phyloP scores from a whole-genome alignment of 306 rosid genomes.

The Acacia crassicarpa region DNA sequence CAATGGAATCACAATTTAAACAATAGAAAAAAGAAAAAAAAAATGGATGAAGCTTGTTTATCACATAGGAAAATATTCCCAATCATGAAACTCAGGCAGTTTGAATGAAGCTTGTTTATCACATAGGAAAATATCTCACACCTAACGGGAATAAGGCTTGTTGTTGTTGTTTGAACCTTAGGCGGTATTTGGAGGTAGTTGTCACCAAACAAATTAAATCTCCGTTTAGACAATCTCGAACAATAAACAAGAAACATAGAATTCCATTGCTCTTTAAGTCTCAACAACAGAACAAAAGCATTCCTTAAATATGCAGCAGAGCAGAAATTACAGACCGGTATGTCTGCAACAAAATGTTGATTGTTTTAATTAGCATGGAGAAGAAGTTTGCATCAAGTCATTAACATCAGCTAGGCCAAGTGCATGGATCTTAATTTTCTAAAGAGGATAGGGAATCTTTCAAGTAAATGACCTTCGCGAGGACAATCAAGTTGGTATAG shows the following conservation, averaged over 20 bases:
- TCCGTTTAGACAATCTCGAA: conserved; percentile 7
- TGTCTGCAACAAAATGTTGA: background rate
- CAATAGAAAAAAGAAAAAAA: background rate
- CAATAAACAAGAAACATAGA: conserved; percentile 13
- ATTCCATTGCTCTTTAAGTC: background rate
- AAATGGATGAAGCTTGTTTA: background rate
- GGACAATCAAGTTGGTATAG: background rate
- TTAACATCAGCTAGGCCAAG: conserved; percentile 11
- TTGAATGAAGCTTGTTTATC: background rate
- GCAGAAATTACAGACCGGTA: background rate
- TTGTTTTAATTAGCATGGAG: background rate
- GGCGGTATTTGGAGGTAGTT: background rate
- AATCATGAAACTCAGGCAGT: background rate
- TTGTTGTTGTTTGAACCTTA: background rate
- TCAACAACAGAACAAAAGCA: conserved; percentile 14
- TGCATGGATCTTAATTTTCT: background rate
- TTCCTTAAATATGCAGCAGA: background rate
- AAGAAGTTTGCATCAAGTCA: background rate
- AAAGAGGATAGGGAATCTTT: background rate
- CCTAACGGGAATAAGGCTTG: no score
- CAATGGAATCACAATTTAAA: conserved; percentile 5
- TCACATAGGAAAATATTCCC: background rate
- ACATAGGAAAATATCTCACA: background rate
- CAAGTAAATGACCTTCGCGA: conserved; percentile 11
- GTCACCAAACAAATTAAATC: conserved; percentile 21